Evolutionary conservation across 2,329 filamentous ascomycete species (phyloP).

Genomic region (Thelonectria blattea): DNA sequence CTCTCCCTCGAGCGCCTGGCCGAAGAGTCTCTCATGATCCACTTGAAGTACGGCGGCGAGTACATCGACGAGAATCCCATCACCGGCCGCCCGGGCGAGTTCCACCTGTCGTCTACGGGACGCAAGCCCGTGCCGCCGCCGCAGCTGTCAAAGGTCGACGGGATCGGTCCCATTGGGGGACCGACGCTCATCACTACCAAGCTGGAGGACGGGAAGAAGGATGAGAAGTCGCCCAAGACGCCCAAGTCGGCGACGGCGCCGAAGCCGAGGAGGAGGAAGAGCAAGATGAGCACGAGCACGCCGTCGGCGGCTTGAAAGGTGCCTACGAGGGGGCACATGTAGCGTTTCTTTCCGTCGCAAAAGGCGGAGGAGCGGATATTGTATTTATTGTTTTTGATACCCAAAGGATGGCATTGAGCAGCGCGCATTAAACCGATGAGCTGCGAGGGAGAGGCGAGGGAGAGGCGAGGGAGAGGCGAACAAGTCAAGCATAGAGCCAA

Average conservation of each 20-base stretch:
- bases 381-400: conserved; percentile 34
- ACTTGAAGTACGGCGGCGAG: conserved; percentile 65
- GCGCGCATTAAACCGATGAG: background rate
- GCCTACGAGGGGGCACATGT: background rate
- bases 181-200: conserved; percentile 52
- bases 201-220: conserved; percentile 50
- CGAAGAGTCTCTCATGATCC: conserved; percentile 64
- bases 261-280: conserved; percentile 57
- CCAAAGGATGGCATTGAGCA: conserved; percentile 24
- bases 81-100: conserved; percentile 69
- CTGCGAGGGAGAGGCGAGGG: no score
- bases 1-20: conserved; percentile 54
- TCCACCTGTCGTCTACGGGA: conserved; percentile 67
- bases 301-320: conserved; percentile 40
- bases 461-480: background rate
- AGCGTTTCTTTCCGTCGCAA: conserved; percentile 7
- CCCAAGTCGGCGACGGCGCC: conserved; percentile 49
- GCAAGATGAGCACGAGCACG: conserved; percentile 49
- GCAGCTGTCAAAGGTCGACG: conserved; percentile 39
- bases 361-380: background rate
- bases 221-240: conserved; percentile 53
- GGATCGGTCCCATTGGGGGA: conserved; percentile 45
- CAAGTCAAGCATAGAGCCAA: background rate
- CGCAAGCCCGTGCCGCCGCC: conserved; percentile 51
- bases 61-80: conserved; percentile 74